Percentiles rank a stretch among this genome's conserved stretches.
Evolutionary conservation across 1,284 basidiomycete genomes (phyloP).

Genomic region (Moesziomyces sp.): DNA sequence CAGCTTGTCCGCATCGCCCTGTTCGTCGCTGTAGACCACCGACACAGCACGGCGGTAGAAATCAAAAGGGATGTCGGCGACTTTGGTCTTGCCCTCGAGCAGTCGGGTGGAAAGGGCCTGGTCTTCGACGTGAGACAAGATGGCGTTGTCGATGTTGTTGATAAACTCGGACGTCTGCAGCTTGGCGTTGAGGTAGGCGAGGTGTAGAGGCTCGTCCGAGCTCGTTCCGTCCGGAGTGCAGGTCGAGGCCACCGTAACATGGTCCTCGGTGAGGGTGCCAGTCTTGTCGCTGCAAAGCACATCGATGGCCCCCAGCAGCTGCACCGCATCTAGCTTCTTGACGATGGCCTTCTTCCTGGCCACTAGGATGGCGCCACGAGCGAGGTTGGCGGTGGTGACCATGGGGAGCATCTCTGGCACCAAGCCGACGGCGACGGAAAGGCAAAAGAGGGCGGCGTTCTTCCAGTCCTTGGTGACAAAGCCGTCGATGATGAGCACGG

Average conservation of each 20-base stretch:
- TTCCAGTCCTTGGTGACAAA: slow-evolving; percentile 12
- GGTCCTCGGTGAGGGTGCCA: slow-evolving; percentile 7
- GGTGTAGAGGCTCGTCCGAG: slow-evolving; percentile 1
- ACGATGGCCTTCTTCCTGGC: slow-evolving; percentile 9
- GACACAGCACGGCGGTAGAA: slow-evolving; percentile 11
- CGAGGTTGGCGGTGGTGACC: slow-evolving; percentile 10
- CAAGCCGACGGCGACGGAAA: slow-evolving; percentile 7
- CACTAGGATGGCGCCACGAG: slow-evolving; percentile 4
- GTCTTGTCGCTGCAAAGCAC: slow-evolving; percentile 11
- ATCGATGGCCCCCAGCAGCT: slow-evolving; percentile 8
- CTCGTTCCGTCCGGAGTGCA: not conserved
- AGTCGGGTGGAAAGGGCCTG: not conserved
- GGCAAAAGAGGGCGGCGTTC: slow-evolving; percentile 9
- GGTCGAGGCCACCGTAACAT: slow-evolving; percentile 7
- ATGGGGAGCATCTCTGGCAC: slow-evolving; percentile 11
- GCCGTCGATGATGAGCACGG: slow-evolving; percentile 8
- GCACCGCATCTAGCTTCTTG: slow-evolving; percentile 11
- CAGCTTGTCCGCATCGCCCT: slow-evolving; percentile 7
- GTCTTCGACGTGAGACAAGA: slow-evolving; percentile 1
- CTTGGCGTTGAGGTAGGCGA: slow-evolving; percentile 9
- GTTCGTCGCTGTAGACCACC: slow-evolving; percentile 4
- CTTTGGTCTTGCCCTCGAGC: slow-evolving; percentile 5
- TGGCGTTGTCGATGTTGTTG: slow-evolving; percentile 12
- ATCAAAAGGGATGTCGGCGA: slow-evolving; percentile 9
- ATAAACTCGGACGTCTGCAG: slow-evolving; percentile 10